Evolutionary conservation across 2,329 filamentous ascomycete genomes (phyloP), one percentile per base, ranked within the genome.

Genomic region (Emmonsiellopsis sp.): DNA sequence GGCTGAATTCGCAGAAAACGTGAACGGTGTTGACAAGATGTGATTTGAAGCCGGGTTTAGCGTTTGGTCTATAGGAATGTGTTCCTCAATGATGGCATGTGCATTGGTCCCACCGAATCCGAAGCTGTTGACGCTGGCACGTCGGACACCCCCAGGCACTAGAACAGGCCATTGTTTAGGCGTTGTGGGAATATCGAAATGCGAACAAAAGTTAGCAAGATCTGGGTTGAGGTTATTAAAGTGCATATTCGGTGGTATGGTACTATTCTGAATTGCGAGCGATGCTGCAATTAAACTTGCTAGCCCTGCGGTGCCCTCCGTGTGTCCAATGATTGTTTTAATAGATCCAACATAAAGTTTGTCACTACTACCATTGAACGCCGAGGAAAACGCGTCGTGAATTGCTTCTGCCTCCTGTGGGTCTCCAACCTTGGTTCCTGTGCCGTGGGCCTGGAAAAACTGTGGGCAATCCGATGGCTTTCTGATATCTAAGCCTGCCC

Each of bases 371-470:
- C 43, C 55, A 11, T 56, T 52, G 11, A 37, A 37, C 7, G 37
- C 52, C 13, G 38, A 13, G 16, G 44, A 60, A 50, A 67, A 62
- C 0, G 60, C 61, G 2, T 52, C 45, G 6, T 48, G 51, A n/a
- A 64, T 60, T 3, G 61, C 65, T 7, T 51, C 41, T 0, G 60
- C 54, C 51, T 67, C 65, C 9, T 51, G 26, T 1, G 62, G 65
- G 43, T 68, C 66, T 4, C 66, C 66, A 6, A 60, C 62, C 8
- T 42, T 48, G 1, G 66, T 69, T 20, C 71, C 72, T 0, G 73
- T 75, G 9, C 70, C 71, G 52, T 75, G 72, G 9, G 62, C 63
- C 50, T 75, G 66, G 15, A 74, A 65, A 54, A 65, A 74, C 20
- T 68, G 65, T n/a, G 55, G 59, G 1, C 65, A 61, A 1, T 58